phyloP scores from a whole-genome alignment of 2,329 filamentous ascomycete species.

The Davidsoniella eucalypti region DNA sequence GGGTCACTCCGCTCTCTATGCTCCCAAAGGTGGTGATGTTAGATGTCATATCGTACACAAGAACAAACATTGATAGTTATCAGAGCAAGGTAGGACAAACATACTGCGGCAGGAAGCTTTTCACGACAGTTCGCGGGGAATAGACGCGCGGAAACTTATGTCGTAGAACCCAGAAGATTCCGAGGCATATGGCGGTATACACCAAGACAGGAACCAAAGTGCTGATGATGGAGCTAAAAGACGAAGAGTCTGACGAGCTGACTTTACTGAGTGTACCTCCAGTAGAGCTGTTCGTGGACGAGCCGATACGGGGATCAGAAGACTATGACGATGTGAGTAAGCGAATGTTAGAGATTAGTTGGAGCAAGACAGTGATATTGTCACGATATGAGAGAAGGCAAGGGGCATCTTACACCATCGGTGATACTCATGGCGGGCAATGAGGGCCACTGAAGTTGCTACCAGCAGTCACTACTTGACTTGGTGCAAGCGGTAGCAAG shows the following conservation, averaged over 20 bases:
- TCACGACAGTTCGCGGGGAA: constrained; percentile 34
- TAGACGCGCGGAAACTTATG: constrained; percentile 36
- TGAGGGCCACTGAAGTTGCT: too few species aligned
- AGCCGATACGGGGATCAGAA: constrained; percentile 27
- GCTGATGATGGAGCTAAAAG: constrained; percentile 25
- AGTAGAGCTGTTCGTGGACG: constrained; percentile 25
- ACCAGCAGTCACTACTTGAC: too few species aligned
- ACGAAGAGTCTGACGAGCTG: constrained; percentile 16
- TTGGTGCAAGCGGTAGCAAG: too few species aligned
- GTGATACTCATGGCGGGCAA: constrained; percentile 4
- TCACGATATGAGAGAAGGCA: not conserved
- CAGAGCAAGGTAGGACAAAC: constrained; percentile 14
- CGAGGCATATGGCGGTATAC: constrained; percentile 31
- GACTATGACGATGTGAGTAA: constrained; percentile 4
- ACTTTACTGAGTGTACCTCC: constrained; percentile 23
- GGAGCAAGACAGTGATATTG: not conserved
- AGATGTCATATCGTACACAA: not conserved
- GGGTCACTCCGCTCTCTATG: constrained; percentile 37
- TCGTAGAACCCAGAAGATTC: constrained; percentile 34
- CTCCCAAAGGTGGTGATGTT: constrained; percentile 13
- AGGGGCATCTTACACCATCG: constrained; percentile 4
- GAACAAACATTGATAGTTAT: not conserved
- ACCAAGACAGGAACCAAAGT: constrained; percentile 34
- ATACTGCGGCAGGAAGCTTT: constrained; percentile 33
- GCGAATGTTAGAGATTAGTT: not conserved